Percentiles rank a stretch among this genome's conserved stretches.
phyloP scores from a whole-genome alignment of 139 green algal species.

The Chlorokybus atmophyticus region DNA sequence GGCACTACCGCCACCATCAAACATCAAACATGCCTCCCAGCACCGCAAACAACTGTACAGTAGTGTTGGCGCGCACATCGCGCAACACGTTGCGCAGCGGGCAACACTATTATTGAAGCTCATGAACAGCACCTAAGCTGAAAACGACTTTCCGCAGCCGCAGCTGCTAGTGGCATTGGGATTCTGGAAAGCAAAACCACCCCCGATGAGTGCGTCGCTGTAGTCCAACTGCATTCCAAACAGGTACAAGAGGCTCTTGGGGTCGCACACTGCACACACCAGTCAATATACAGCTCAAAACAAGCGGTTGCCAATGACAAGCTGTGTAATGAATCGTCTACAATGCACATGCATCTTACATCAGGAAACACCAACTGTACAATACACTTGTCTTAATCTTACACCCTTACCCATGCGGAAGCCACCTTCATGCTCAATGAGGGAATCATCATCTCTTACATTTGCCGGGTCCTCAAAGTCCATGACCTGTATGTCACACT shows the following conservation, averaged over 20 bases:
- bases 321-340: neutral
- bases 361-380: no score
- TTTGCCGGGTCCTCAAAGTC: conserved; percentile 68
- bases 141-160: conserved; percentile 76
- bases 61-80: no score
- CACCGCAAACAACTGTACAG: no score
- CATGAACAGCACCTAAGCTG: conserved; percentile 16
- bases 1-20: no score
- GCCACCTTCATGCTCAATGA: conserved; percentile 24
- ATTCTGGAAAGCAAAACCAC: conserved; percentile 75
- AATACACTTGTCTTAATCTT: no score
- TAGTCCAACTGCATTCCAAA: conserved; percentile 87
- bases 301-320: neutral
- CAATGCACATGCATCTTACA: neutral
- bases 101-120: no score
- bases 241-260: conserved; percentile 82
- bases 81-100: no score
- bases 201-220: conserved; percentile 58
- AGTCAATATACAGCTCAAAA: neutral
- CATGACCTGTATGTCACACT: no score
- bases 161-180: conserved; percentile 66
- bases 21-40: no score
- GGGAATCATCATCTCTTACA: conserved; percentile 30
- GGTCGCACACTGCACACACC: conserved; percentile 49
- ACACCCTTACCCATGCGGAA: conserved; percentile 25